Conservation (phyloP, 441 rosid genomes). For the Monsonia emarginata region DNA sequence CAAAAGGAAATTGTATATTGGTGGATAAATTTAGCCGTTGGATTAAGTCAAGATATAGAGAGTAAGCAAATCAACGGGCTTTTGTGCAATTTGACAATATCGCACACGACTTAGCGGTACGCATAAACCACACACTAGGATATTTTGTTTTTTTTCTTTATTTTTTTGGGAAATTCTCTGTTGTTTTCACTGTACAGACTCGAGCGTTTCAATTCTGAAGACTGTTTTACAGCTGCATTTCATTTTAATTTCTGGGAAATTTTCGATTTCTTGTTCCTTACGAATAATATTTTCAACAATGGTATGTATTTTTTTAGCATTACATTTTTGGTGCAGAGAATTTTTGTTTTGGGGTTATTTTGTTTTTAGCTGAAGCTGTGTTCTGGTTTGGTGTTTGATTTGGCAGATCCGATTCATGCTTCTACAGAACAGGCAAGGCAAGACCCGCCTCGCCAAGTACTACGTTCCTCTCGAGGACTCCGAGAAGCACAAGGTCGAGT, state of each 20-base stretch:
- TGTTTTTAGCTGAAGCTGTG: constrained; percentile 8
- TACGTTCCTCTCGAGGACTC: constrained; percentile 95
- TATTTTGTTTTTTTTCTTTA: not conserved
- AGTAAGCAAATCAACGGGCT: not conserved
- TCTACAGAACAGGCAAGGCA: constrained; percentile 94
- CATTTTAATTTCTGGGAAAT: no score
- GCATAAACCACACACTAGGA: not conserved
- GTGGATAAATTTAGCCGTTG: not conserved
- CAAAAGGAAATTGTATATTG: not conserved
- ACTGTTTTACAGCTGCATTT: not conserved
- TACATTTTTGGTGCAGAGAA: not conserved
- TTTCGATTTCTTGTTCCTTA: not conserved
- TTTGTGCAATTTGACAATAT: not conserved
- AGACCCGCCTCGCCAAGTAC: constrained; percentile 97
- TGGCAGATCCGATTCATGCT: constrained; percentile 94
- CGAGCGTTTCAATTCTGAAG: not conserved
- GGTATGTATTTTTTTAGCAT: not conserved
- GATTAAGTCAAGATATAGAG: not conserved
- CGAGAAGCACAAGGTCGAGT: constrained; percentile 96
- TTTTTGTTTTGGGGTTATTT: not conserved
- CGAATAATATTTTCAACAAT: not conserved
- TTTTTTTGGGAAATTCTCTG: not conserved
- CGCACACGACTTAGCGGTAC: not conserved
- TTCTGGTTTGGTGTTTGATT: not conserved
- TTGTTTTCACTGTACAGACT: not conserved